phyloP scores from a whole-genome alignment of 495 filamentous ascomycete genomes.

The Trichoderma erinaceum region DNA sequence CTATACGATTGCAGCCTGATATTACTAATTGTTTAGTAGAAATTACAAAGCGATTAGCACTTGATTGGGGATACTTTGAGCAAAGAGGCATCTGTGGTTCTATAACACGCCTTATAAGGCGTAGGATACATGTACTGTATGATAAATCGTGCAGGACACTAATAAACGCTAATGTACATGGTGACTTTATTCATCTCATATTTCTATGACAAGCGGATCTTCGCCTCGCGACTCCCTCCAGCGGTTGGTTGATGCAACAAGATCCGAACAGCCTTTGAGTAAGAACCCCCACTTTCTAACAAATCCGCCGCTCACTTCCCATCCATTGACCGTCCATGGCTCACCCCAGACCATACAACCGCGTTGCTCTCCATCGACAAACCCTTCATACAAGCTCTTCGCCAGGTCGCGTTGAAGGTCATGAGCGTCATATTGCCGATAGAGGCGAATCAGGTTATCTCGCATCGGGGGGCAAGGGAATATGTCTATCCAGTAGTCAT shows the following conservation, averaged over 20 bases:
- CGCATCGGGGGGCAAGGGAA: conserved; percentile 44
- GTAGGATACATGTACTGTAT: too few species aligned
- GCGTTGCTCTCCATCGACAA: conserved; percentile 28
- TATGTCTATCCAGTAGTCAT: conserved; percentile 45
- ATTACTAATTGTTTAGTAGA: too few species aligned
- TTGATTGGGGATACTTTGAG: too few species aligned
- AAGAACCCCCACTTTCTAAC: conserved; percentile 47
- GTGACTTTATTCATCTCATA: conserved; percentile 17
- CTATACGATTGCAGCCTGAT: too few species aligned
- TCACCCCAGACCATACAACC: conserved; percentile 49
- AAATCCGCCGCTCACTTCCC: conserved; percentile 48
- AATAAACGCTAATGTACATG: neutral
- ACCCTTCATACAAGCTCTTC: conserved; percentile 35
- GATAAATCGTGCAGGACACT: too few species aligned
- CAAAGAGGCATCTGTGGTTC: too few species aligned
- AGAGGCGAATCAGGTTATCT: conserved; percentile 41
- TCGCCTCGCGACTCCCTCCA: conserved; percentile 46
- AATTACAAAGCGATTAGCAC: too few species aligned
- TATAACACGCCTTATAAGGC: too few species aligned
- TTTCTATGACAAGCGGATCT: conserved; percentile 40
- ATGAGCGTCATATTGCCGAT: conserved; percentile 38
- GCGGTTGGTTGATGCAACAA: conserved; percentile 44
- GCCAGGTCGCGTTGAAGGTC: conserved; percentile 43
- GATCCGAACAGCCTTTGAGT: conserved; percentile 42
- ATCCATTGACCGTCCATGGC: conserved; percentile 40